phyloP scores from a whole-genome alignment of 169 alveolate genomes.

The Eimeria nieschulzi region DNA sequence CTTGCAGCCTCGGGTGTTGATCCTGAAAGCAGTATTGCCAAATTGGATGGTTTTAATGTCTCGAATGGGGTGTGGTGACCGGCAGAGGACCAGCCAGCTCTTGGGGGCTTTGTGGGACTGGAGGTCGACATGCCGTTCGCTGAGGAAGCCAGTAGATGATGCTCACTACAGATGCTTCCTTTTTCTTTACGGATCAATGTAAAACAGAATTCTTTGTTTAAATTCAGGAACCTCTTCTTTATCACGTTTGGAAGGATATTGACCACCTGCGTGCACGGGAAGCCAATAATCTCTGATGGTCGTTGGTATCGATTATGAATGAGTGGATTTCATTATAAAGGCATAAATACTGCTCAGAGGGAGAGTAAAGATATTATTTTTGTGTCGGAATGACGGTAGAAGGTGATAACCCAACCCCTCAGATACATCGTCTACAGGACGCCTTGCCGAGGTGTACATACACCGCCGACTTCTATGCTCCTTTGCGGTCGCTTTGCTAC shows the following conservation, averaged over 20 bases:
- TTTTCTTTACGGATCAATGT: too few species aligned
- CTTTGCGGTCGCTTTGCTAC: background rate
- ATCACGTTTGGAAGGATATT: background rate
- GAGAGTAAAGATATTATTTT: background rate
- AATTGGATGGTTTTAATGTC: too few species aligned
- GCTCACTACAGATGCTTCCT: too few species aligned
- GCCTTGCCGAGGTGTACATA: background rate
- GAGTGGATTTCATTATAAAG: too few species aligned
- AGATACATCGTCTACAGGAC: constrained; percentile 31
- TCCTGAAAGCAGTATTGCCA: too few species aligned
- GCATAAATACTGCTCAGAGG: background rate
- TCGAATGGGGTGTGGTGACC: too few species aligned
- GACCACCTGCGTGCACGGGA: constrained; percentile 2
- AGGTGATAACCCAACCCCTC: constrained; percentile 47
- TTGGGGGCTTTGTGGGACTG: too few species aligned
- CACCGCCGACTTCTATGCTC: constrained; percentile 27
- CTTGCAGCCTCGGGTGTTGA: too few species aligned
- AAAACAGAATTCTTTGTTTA: background rate
- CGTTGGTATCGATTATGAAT: too few species aligned
- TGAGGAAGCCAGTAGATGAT: too few species aligned
- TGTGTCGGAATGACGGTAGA: constrained; percentile 5
- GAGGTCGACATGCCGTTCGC: too few species aligned
- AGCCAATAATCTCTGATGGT: background rate
- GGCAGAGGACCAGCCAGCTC: too few species aligned
- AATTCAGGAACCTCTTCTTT: background rate